phyloP scores from a whole-genome alignment of 305 asterid genomes.

The Ilex paraguariensis region DNA sequence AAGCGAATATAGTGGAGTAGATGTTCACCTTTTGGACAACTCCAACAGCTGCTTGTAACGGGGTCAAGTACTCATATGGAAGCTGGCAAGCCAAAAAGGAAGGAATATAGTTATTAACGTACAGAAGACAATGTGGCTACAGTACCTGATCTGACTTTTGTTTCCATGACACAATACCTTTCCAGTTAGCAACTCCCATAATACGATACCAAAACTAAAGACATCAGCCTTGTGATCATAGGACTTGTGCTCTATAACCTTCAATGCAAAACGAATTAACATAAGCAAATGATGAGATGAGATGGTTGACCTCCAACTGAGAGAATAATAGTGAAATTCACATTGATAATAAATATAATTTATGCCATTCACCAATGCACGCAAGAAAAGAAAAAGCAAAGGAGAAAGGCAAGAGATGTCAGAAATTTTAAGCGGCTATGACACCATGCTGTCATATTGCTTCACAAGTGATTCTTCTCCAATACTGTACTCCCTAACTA shows the following conservation, averaged over 20 bases:
- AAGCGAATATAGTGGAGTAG: not conserved
- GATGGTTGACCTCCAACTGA: not conserved
- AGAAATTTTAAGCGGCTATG: too few species aligned
- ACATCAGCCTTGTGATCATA: slow-evolving; percentile 92
- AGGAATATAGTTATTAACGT: not conserved
- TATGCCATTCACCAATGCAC: too few species aligned
- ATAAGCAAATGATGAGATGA: not conserved
- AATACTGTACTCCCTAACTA: too few species aligned
- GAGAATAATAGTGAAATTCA: too few species aligned
- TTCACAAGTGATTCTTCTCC: too few species aligned
- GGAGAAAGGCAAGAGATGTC: too few species aligned
- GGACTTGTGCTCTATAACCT: slow-evolving; percentile 92
- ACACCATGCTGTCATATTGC: too few species aligned
- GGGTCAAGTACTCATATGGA: slow-evolving; percentile 84
- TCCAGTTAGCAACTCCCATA: too few species aligned
- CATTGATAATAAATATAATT: too few species aligned
- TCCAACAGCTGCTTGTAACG: slow-evolving; percentile 91
- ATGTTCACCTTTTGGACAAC: slow-evolving; percentile 83
- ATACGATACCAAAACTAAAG: slow-evolving; percentile 53
- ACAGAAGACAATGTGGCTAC: not conserved
- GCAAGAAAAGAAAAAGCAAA: too few species aligned
- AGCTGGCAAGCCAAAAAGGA: slow-evolving; percentile 40
- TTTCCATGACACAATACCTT: slow-evolving; percentile 24
- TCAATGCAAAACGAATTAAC: slow-evolving; percentile 32
- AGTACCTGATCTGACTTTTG: not conserved